Conservation (phyloP, 768 basidiomycete species). For the Leucocoprinus sp. region DNA sequence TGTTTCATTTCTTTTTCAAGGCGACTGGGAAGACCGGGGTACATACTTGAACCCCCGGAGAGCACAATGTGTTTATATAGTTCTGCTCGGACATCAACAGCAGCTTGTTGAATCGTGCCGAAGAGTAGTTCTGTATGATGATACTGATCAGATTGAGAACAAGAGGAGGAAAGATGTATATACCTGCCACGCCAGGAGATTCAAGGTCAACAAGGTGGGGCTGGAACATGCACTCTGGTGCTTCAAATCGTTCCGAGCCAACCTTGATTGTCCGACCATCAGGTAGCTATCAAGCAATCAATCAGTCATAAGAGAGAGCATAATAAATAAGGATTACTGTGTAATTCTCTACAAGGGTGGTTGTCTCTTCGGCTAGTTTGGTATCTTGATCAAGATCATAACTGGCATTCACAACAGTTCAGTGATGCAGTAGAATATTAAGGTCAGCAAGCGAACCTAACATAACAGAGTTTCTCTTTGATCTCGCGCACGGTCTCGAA, state of each 20-base stretch:
- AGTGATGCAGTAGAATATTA: not conserved
- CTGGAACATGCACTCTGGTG: conserved; percentile 99
- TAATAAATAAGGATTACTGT: conserved; percentile 47
- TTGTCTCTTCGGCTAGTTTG: conserved; percentile 90
- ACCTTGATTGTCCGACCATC: conserved; percentile 97
- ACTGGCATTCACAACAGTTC: conserved; percentile 29
- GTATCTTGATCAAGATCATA: conserved; percentile 97
- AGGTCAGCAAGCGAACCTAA: conserved; percentile 50
- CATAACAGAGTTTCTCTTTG: conserved; percentile 98
- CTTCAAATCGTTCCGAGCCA: conserved; percentile 96
- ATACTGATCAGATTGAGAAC: not conserved
- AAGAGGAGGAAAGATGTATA: conserved; percentile 15
- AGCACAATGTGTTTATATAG: conserved; percentile 98
- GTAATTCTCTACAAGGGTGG: conserved; percentile 91
- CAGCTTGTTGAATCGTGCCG: conserved; percentile 87
- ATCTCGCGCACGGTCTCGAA: conserved; percentile 99
- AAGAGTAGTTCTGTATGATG: conserved; percentile 78
- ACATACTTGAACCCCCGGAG: conserved; percentile 98
- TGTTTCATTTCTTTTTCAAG: conserved; percentile 99
- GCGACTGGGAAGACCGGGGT: conserved; percentile 92
- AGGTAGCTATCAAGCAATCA: conserved; percentile 53
- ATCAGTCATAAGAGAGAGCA: not conserved
- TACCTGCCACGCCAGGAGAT: conserved; percentile 92
- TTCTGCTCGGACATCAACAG: conserved; percentile 83
- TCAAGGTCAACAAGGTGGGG: conserved; percentile 96